Base-by-base conservation (phyloP, 192 early-diverging fungal species). In the Backusella tuberculispora region DNA sequence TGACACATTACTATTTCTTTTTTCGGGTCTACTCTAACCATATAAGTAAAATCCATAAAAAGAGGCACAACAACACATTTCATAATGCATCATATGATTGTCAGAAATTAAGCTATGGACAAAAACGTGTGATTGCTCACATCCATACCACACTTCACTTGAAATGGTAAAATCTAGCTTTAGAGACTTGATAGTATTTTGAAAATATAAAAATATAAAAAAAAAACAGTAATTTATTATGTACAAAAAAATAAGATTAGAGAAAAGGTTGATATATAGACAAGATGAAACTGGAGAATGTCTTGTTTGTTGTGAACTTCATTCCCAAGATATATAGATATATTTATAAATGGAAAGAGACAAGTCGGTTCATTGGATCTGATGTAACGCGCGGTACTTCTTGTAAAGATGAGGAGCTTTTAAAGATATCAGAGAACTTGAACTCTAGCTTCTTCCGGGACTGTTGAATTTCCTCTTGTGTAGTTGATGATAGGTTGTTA, bases 281-380 rank as follows among this genome's bases (percentile, higher is more conserved):
- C 21, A 60, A 26, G 53, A 34, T 34, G 29, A 34, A 60, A 26
- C 53, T 60, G 53, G 53, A 60, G 53, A 60, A 60, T 60, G 53
- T 24, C 53, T 12, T 60, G 21, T 60, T 60, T 60, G 53, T 60
- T 60, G 26, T 60, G 10, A 21, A 34, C 29, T 60, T 60, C 53
- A 60, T 60, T 60, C 21, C 9, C 53, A 19, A 60, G 21, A 24
- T 26, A 34, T 34, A 34, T 34, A 34, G 29, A 34, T 34, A 34
- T 34, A 34, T 60, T 60, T 60, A 60, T 60, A 60, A 12, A 12
- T 60, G 53, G 24, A 60, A 60, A n/a, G 53, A 60, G 26, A 60
- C 53, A 19, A 60, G 26, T 60, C 53, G 53, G 53, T 60, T 60
- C 53, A 60, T 60, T 60, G 53, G 53, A 60, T 60, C 53, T 26